Percentiles rank a stretch among this genome's conserved stretches.
Conservation (phyloP, 306 rosid genomes). For the Fragaria ananassa region DNA sequence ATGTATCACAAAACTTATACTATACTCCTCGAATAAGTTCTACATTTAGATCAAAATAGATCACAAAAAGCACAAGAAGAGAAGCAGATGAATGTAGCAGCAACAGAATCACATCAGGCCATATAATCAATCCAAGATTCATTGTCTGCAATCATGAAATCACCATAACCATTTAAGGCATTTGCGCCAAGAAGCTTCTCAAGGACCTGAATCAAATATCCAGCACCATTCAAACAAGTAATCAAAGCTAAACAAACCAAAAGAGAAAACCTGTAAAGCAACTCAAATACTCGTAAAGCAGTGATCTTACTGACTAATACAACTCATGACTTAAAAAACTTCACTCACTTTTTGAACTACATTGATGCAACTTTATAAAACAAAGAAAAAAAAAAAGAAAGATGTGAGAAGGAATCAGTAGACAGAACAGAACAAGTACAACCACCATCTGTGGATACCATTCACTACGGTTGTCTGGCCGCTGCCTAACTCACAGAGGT, state of each 20-base stretch:
- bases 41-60: conserved; percentile 44
- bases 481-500: conserved; percentile 42
- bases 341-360: neutral
- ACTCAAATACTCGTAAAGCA: neutral
- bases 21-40: conserved; percentile 37
- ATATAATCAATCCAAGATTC: conserved; percentile 75
- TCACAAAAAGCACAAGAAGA: conserved; percentile 47
- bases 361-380: neutral
- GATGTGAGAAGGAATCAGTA: conserved; percentile 74
- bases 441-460: conserved; percentile 77
- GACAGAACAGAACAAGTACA: conserved; percentile 33
- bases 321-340: neutral
- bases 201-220: conserved; percentile 73
- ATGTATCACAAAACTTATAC: conserved; percentile 27
- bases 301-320: neutral
- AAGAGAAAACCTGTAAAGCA: neutral
- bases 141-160: conserved; percentile 76
- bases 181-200: conserved; percentile 78
- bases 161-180: conserved; percentile 84
- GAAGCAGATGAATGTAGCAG: conserved; percentile 73
- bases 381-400: neutral
- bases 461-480: conserved; percentile 97
- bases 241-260: conserved; percentile 31
- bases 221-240: conserved; percentile 53
- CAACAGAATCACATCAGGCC: conserved; percentile 76